These are phyloP conservation scores for Marsdenia floribunda DNA, from an alignment of 257 asterid genomes.

Conservation along the genomic window DNA sequence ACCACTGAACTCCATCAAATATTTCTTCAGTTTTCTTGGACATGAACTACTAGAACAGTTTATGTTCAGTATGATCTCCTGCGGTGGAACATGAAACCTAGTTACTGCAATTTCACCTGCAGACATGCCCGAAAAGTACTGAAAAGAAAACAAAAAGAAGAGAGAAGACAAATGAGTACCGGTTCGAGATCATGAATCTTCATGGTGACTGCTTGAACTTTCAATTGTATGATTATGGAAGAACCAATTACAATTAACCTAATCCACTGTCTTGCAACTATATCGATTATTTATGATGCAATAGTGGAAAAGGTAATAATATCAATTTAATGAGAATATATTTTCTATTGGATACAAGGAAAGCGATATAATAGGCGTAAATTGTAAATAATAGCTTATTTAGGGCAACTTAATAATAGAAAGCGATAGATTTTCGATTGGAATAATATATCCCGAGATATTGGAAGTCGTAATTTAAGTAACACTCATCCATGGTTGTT, in stretches of 20 bases:
- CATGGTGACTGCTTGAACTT: not conserved
- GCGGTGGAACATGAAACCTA: not conserved
- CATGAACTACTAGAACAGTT: slow-evolving; percentile 22
- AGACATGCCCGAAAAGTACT: not conserved
- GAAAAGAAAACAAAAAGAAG: not conserved
- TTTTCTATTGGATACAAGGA: not conserved
- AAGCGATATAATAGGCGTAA: not conserved
- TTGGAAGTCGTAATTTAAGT: too few species aligned
- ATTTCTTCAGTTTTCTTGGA: slow-evolving; percentile 24
- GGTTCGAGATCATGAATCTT: not conserved
- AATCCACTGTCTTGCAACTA: not conserved
- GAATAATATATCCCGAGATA: too few species aligned
- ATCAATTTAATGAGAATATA: not conserved
- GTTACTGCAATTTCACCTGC: not conserved
- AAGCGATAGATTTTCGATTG: too few species aligned
- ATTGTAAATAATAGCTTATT: too few species aligned
- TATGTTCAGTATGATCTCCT: slow-evolving; percentile 24
- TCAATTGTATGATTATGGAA: too few species aligned
- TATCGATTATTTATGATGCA: not conserved
- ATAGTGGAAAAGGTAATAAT: not conserved
- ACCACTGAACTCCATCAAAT: slow-evolving; percentile 27
- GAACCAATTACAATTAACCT: not conserved
- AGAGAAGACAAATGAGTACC: not conserved
- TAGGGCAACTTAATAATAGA: too few species aligned
- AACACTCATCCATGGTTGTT: not conserved